Evolutionary conservation across 306 rosid genomes (phyloP).

Genomic region (Medicago arabica): DNA sequence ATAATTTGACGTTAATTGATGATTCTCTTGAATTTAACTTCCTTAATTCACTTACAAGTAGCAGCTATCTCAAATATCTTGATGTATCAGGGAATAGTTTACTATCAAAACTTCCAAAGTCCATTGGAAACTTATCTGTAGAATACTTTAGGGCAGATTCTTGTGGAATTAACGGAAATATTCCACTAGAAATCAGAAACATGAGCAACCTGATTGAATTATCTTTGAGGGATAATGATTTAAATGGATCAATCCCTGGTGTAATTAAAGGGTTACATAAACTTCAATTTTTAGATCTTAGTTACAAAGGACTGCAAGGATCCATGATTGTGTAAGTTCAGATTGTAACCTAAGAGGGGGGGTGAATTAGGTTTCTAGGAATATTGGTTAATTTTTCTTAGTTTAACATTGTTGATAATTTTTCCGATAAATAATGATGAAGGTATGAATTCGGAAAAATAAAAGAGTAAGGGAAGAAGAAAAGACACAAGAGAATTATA

Average conservation of each 20-base stretch:
- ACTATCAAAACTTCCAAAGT: constrained; percentile 16
- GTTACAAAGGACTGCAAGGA: constrained; percentile 33
- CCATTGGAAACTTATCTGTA: constrained; percentile 32
- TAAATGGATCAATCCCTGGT: constrained; percentile 26
- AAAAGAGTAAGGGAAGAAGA: too few species aligned
- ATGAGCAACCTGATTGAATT: constrained; percentile 24
- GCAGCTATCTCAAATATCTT: neutral
- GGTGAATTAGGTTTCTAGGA: too few species aligned
- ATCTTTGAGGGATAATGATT: neutral
- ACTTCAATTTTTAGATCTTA: constrained; percentile 36
- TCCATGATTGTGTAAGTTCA: constrained; percentile 11
- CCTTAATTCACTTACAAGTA: neutral
- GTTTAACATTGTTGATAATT: too few species aligned
- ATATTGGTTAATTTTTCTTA: too few species aligned
- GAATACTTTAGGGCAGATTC: neutral
- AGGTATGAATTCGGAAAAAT: too few species aligned
- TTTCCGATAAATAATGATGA: too few species aligned
- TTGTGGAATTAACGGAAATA: constrained; percentile 7
- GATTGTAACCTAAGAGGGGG: too few species aligned
- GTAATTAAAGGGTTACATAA: constrained; percentile 23
- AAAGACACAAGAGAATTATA: too few species aligned
- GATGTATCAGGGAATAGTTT: neutral
- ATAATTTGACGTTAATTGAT: neutral
- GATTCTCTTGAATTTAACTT: neutral
- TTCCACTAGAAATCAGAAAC: constrained; percentile 41